These are phyloP conservation scores for Smittium culicis DNA, from an alignment of 371 early-diverging fungal genomes.

Conservation along the genomic window DNA sequence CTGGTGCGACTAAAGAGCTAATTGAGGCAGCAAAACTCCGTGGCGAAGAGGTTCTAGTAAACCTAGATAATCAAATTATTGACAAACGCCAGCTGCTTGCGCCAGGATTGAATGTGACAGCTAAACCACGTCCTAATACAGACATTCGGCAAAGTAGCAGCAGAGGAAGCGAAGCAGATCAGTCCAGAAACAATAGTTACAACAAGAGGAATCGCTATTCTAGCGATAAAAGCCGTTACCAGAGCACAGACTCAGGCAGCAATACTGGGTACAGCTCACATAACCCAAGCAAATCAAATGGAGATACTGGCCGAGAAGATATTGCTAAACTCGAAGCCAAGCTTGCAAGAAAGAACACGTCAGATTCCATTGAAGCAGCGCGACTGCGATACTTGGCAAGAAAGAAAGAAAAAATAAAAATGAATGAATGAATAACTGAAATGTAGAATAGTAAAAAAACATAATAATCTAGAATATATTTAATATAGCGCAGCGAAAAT, in stretches of 20 bases:
- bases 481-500: too few species aligned
- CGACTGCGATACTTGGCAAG: not conserved
- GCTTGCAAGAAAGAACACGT: not conserved
- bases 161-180: not conserved
- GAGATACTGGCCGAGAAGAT: not conserved
- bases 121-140: not conserved
- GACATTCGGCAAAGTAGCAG: not conserved
- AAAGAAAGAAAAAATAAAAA: constrained; percentile 3
- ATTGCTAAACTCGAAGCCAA: not conserved
- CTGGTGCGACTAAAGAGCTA: not conserved
- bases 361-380: not conserved
- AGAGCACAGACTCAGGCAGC: too few species aligned
- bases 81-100: constrained; percentile 12
- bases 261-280: too few species aligned
- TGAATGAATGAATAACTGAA: too few species aligned
- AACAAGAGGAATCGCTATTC: too few species aligned
- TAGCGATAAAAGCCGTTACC: too few species aligned
- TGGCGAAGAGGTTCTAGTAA: not conserved
- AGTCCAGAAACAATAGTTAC: too few species aligned
- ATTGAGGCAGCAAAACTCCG: not conserved
- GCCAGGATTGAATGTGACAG: constrained; percentile 6
- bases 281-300: not conserved
- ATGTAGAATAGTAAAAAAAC: too few species aligned
- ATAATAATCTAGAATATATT: too few species aligned
- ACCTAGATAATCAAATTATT: constrained; percentile 10